Evolutionary conservation across 129 eudicot genomes (phyloP).

Genomic region (Flaveria linearis): DNA sequence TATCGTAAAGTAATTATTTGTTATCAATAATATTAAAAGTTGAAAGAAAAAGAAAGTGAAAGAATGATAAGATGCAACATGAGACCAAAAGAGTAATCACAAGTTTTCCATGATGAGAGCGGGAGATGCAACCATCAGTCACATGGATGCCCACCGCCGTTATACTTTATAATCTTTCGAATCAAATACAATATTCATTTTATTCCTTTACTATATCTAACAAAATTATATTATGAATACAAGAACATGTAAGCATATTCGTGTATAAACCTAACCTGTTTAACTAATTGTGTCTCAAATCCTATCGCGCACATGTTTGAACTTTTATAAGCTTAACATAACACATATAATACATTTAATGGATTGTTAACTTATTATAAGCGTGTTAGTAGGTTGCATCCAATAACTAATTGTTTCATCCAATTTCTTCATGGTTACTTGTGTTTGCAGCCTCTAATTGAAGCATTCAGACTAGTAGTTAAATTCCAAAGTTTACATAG

Average conservation of each 20-base stretch:
- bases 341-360: too few species aligned
- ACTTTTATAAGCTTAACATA: too few species aligned
- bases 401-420: too few species aligned
- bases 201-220: neutral
- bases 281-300: too few species aligned
- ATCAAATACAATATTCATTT: neutral
- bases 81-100: conserved; percentile 22
- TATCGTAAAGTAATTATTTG: too few species aligned
- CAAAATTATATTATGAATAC: neutral
- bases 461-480: too few species aligned
- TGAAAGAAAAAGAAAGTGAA: conserved; percentile 3
- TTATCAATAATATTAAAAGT: neutral
- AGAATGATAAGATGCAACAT: conserved; percentile 24
- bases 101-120: conserved; percentile 27
- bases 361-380: too few species aligned
- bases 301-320: too few species aligned
- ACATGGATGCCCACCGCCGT: conserved; percentile 34
- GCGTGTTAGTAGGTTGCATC: too few species aligned
- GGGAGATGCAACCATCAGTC: conserved; percentile 16
- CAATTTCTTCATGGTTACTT: too few species aligned
- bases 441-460: too few species aligned
- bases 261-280: neutral
- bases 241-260: conserved; percentile 8
- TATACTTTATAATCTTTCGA: neutral
- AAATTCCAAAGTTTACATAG: too few species aligned